Evolutionary conservation across 768 basidiomycete genomes (phyloP).

Genomic region (Lactifluus subvellereus): DNA sequence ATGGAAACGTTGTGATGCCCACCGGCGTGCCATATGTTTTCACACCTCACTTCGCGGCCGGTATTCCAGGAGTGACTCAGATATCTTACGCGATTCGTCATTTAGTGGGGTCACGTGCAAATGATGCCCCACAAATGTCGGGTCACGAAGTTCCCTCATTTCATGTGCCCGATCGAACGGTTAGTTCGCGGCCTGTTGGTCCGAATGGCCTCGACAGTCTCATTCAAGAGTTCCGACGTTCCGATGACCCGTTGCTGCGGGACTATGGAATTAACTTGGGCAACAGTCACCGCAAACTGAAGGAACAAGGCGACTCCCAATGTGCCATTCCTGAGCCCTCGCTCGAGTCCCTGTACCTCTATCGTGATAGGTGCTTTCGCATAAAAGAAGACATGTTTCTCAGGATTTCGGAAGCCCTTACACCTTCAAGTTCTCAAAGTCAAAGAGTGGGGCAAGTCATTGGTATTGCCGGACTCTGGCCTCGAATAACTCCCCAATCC

Average conservation of each 20-base stretch:
- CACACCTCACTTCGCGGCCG: not conserved
- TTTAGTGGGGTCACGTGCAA: not conserved
- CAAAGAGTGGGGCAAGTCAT: not conserved
- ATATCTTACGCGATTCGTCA: not conserved
- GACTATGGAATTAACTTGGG: constrained; percentile 1
- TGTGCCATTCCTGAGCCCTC: no score
- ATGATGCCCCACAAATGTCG: not conserved
- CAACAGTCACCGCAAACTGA: not conserved
- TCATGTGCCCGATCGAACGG: no score
- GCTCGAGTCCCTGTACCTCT: no score
- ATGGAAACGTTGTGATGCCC: not conserved
- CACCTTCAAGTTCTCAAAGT: not conserved
- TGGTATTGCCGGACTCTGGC: not conserved
- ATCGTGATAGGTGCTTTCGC: not conserved
- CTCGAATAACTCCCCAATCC: not conserved
- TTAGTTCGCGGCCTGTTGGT: no score
- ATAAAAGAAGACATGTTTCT: not conserved
- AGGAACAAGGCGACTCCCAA: not conserved
- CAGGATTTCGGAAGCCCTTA: constrained; percentile 3
- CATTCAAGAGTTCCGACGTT: not conserved
- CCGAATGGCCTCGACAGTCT: not conserved
- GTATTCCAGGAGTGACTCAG: not conserved
- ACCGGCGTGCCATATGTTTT: not conserved
- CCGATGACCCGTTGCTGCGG: not conserved
- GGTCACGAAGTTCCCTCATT: no score